Evolutionary conservation across 108 stramenopile genomes (phyloP).

Genomic region (Stephanodiscus triporus): DNA sequence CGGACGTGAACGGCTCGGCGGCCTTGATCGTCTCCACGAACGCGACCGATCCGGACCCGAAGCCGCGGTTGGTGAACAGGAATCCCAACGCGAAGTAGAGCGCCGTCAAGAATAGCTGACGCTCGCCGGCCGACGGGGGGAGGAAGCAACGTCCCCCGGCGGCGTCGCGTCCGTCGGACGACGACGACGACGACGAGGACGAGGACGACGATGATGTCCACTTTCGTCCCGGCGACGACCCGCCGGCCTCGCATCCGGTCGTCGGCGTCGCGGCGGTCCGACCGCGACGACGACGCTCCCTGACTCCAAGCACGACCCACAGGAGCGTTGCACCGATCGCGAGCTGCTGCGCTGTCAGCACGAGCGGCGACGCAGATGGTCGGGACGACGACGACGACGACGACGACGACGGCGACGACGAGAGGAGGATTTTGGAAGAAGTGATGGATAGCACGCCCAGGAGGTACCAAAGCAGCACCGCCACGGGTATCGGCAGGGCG

Average conservation of each 20-base stretch:
- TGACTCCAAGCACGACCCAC: slow-evolving; percentile 27
- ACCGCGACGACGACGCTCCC: not conserved
- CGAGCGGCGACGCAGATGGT: slow-evolving; percentile 48
- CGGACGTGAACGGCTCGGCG: slow-evolving; percentile 82
- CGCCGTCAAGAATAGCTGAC: slow-evolving; percentile 51
- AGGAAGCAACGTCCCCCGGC: no score
- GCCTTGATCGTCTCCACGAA: slow-evolving; percentile 91
- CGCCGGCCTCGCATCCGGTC: not conserved
- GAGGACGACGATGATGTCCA: slow-evolving; percentile 6
- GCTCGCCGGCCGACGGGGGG: no score
- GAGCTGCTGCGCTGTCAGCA: slow-evolving; percentile 65
- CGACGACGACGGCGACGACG: not conserved
- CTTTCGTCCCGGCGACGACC: no score
- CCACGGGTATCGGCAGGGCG: slow-evolving; percentile 33
- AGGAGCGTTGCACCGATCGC: slow-evolving; percentile 48
- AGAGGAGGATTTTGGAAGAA: slow-evolving; percentile 70
- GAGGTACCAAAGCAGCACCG: slow-evolving; percentile 75
- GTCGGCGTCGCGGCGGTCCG: no score
- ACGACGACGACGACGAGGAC: not conserved
- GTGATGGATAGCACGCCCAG: slow-evolving; percentile 81
- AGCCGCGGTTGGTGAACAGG: slow-evolving; percentile 69
- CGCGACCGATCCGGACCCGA: slow-evolving; percentile 61
- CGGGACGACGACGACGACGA: slow-evolving; percentile 36
- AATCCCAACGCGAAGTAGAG: slow-evolving; percentile 77
- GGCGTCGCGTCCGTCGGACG: no score